A percentile compares a stretch with the other conserved stretches of the same genome.
Evolutionary conservation across 2,329 filamentous ascomycete species (phyloP).

Genomic region (Cercospora zeina): DNA sequence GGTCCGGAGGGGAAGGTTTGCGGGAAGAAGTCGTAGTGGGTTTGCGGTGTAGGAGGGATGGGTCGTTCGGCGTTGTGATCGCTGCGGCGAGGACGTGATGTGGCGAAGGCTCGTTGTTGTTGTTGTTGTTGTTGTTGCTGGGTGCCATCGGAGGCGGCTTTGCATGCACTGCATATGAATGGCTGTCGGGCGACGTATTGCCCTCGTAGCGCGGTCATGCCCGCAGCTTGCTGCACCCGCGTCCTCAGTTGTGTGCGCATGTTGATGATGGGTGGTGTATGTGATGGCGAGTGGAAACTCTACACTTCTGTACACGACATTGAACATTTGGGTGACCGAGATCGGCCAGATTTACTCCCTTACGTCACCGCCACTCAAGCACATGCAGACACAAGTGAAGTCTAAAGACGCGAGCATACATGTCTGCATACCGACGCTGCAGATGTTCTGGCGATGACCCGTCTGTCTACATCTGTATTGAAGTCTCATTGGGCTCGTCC

Average conservation of each 20-base stretch:
- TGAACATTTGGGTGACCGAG: background rate
- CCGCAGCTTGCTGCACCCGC: background rate
- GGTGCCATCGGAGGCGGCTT: constrained; percentile 10
- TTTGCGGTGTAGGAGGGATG: constrained; percentile 43
- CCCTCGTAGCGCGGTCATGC: background rate
- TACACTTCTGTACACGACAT: background rate
- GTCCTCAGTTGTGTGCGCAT: background rate
- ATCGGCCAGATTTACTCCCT: background rate
- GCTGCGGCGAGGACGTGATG: constrained; percentile 1
- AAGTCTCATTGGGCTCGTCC: background rate
- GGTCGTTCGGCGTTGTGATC: constrained; percentile 10
- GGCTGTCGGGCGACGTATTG: constrained; percentile 10
- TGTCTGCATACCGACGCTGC: background rate
- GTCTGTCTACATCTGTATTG: background rate
- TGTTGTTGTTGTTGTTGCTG: no score
- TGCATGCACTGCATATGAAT: constrained; percentile 30
- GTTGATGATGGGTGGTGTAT: background rate
- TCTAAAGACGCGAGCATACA: background rate
- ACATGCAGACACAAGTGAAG: constrained; percentile 4
- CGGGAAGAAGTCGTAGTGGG: constrained; percentile 88
- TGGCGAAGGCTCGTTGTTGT: constrained; percentile 4
- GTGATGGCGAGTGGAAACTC: background rate
- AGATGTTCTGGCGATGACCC: background rate
- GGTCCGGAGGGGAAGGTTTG: constrained; percentile 72
- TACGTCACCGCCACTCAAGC: constrained; percentile 3